Conservation (phyloP, 208 protist genomes). For the Leishmania lainsoni region DNA sequence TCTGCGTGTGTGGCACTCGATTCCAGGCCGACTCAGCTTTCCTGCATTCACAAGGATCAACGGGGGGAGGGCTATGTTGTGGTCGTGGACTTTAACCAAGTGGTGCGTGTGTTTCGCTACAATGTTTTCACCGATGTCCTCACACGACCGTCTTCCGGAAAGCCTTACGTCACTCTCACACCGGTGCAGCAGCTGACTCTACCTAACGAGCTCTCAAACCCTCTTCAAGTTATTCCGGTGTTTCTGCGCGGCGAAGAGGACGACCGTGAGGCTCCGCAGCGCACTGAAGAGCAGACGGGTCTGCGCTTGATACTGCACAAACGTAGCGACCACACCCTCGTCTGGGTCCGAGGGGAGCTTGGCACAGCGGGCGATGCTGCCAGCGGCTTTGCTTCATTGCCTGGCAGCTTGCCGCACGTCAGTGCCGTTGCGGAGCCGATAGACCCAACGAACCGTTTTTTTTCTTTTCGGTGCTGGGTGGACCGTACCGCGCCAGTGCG, state of each 20-base stretch:
- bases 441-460: neutral
- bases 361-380: neutral
- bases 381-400: neutral
- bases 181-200: slow-evolving; percentile 35
- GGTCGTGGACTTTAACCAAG: slow-evolving; percentile 30
- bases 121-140: slow-evolving; percentile 33
- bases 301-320: slow-evolving; percentile 42
- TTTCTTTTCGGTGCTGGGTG: slow-evolving; percentile 40
- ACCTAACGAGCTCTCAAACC: slow-evolving; percentile 18
- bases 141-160: neutral
- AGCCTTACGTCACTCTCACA: slow-evolving; percentile 23
- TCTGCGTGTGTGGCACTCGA: slow-evolving; percentile 33
- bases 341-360: slow-evolving; percentile 26
- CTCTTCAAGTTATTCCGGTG: slow-evolving; percentile 32
- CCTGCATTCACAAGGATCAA: slow-evolving; percentile 38
- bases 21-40: slow-evolving; percentile 36
- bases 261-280: slow-evolving; percentile 22
- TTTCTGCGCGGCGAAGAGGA: slow-evolving; percentile 21
- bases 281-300: slow-evolving; percentile 19
- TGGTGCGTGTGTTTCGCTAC: slow-evolving; percentile 54
- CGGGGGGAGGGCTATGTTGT: slow-evolving; percentile 46
- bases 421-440: slow-evolving; percentile 8
- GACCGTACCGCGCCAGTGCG: slow-evolving; percentile 43
- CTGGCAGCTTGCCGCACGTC: slow-evolving; percentile 10
- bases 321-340: slow-evolving; percentile 36